A percentile compares a stretch with the other conserved stretches of the same genome.
phyloP scores from a whole-genome alignment of 2,329 filamentous ascomycete species.

The Pseudocercospora eumusae region DNA sequence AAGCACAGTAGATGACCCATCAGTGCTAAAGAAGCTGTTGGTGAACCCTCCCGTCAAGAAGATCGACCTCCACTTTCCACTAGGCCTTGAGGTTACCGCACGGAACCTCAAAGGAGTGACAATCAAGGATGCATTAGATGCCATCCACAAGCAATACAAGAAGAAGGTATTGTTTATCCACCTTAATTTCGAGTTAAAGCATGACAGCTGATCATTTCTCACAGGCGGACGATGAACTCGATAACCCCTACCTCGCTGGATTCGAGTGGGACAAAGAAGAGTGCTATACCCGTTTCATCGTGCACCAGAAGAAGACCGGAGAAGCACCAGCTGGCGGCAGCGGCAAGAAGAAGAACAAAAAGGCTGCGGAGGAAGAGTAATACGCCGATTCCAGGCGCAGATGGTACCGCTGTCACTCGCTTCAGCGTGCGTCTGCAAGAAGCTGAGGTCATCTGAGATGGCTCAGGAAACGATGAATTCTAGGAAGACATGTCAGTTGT shows the following conservation, averaged over 20 bases:
- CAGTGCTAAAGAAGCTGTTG: conserved; percentile 78
- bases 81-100: conserved; percentile 83
- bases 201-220: background rate
- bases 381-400: background rate
- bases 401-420: conserved; percentile 21
- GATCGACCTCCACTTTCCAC: conserved; percentile 88
- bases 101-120: conserved; percentile 93
- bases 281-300: conserved; percentile 82
- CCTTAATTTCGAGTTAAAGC: background rate
- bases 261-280: conserved; percentile 97
- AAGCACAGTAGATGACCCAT: conserved; percentile 74
- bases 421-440: conserved; percentile 16
- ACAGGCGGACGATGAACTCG: conserved; percentile 88
- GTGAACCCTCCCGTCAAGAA: conserved; percentile 84
- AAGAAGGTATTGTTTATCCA: conserved; percentile 69
- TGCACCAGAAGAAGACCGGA: conserved; percentile 77
- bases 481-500: background rate
- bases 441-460: conserved; percentile 3
- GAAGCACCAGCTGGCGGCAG: conserved; percentile 53
- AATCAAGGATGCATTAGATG: conserved; percentile 94
- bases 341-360: conserved; percentile 64
- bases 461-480: background rate
- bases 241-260: conserved; percentile 81
- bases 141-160: conserved; percentile 94
- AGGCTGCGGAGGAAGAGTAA: conserved; percentile 36